phyloP scores from a whole-genome alignment of 495 filamentous ascomycete genomes.

The Cercophora samala region DNA sequence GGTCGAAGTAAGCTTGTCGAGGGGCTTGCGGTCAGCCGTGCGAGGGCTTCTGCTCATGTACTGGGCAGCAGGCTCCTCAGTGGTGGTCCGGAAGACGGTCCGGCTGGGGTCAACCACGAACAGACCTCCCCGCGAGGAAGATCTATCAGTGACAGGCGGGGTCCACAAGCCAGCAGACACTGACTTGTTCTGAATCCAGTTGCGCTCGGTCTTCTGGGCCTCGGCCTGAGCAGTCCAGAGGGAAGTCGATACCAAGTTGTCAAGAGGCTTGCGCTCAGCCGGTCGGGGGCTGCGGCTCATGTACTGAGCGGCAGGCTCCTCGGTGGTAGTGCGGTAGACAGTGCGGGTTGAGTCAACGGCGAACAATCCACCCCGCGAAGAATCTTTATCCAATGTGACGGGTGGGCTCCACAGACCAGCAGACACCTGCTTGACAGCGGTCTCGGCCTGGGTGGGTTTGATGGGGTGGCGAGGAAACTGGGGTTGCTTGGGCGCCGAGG shows the following conservation, averaged over 20 bases:
- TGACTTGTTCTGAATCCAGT: slow-evolving; percentile 31
- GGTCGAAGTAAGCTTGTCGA: slow-evolving; percentile 28
- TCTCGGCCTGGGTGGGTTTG: slow-evolving; percentile 21
- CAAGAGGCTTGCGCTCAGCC: slow-evolving; percentile 27
- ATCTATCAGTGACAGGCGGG: slow-evolving; percentile 19
- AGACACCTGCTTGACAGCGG: slow-evolving; percentile 16
- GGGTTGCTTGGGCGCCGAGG: background rate
- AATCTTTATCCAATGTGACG: slow-evolving; percentile 6
- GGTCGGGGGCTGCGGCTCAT: slow-evolving; percentile 30
- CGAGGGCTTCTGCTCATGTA: slow-evolving; percentile 24
- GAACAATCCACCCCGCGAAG: slow-evolving; percentile 27
- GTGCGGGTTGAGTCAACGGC: slow-evolving; percentile 20
- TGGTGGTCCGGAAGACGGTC: slow-evolving; percentile 28
- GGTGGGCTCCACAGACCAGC: slow-evolving; percentile 28
- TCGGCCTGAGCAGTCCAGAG: slow-evolving; percentile 32
- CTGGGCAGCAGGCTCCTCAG: slow-evolving; percentile 32
- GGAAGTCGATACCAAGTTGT: slow-evolving; percentile 28
- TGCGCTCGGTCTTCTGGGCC: slow-evolving; percentile 16
- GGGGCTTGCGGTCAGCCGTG: slow-evolving; percentile 16
- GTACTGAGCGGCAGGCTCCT: slow-evolving; percentile 36
- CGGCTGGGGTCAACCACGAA: slow-evolving; percentile 5
- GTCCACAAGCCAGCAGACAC: slow-evolving; percentile 8
- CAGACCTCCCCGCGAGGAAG: slow-evolving; percentile 14
- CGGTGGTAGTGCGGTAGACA: slow-evolving; percentile 34
- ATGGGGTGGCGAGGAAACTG: slow-evolving; percentile 15